Base-by-base conservation (phyloP, 2,329 filamentous ascomycete genomes). In the Amauroascus niger region DNA sequence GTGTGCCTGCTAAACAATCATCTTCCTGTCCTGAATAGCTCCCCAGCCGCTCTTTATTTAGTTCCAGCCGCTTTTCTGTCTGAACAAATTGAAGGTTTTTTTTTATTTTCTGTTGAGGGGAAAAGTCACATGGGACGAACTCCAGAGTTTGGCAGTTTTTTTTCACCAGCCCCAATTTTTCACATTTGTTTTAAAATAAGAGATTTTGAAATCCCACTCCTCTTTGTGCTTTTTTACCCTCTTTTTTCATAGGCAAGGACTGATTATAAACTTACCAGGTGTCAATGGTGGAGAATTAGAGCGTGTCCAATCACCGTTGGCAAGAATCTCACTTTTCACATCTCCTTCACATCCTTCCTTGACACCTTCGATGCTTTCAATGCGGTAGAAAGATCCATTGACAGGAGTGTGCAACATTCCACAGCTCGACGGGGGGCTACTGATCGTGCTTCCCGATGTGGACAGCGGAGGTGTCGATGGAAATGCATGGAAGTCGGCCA, bases 401-500 rank as follows among this genome's bases (percentile, higher is more conserved):
- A 90, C 76, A 1, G 89, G 88, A n/a, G 88, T 94, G 59, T 86
- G 84, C 55, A 94, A 72, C 59, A 88, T 74, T 58, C 89, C 87
- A 66, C 78, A 84, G 69, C 79, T 84, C 58, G 85, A 85, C 49
- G 79, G 80, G 28, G 91, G 88, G 77, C 88, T 95, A 74, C 87
- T 88, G 64, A 88, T 85, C 54, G 81, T 83, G 76, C 89, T 95
- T 60, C 86, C 86, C 28, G 88, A 85, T 2, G 86, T 84, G 4
- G 90, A 95, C 63, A 96, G 78, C 44, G 89, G 86, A 47, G 90
- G 90, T 18, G 90, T 96, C 6, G 88, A 83, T 32, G 90, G 90
- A 65, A 87, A 88, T 71, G 84, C 87, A 60, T 82, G 79, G 62
- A 76, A 71, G 55, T 84, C 81, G 62, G 83, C 78, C 62, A 77